A percentile compares a stretch with the other conserved stretches of the same genome.
Evolutionary conservation across 2,329 filamentous ascomycete species (phyloP).

Genomic region (Cladosporium phlei): DNA sequence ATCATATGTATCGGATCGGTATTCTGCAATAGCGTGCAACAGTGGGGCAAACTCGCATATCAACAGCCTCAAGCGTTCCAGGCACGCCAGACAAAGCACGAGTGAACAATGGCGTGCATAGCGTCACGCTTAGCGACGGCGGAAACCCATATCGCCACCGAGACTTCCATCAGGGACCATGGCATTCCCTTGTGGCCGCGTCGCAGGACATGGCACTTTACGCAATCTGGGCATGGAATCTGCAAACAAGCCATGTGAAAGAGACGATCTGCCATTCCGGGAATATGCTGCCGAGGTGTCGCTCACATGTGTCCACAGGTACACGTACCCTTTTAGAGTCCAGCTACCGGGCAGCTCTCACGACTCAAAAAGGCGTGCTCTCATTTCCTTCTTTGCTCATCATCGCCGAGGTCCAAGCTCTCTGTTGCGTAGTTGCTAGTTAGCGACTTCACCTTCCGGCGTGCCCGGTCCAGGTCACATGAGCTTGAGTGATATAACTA

Average conservation of each 20-base stretch:
- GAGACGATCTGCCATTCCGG: neutral
- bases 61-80: slow-evolving; percentile 9
- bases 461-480: too few species aligned
- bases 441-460: too few species aligned
- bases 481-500: too few species aligned
- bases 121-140: slow-evolving; percentile 3
- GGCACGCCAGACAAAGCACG: slow-evolving; percentile 5
- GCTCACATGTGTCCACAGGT: neutral
- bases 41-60: neutral
- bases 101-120: slow-evolving; percentile 7
- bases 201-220: neutral
- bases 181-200: neutral
- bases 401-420: too few species aligned
- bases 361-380: slow-evolving; percentile 4
- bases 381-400: too few species aligned
- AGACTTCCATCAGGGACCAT: slow-evolving; percentile 1
- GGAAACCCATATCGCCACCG: neutral
- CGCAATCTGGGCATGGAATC: neutral
- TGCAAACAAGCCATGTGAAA: neutral
- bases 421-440: too few species aligned
- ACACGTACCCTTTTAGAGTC: neutral
- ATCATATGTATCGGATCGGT: neutral
- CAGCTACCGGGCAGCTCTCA: neutral
- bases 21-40: neutral
- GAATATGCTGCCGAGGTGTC: neutral